Evolutionary conservation across 2,329 filamentous ascomycete genomes (phyloP).

Genomic region (Akanthomyces dipterigenus): DNA sequence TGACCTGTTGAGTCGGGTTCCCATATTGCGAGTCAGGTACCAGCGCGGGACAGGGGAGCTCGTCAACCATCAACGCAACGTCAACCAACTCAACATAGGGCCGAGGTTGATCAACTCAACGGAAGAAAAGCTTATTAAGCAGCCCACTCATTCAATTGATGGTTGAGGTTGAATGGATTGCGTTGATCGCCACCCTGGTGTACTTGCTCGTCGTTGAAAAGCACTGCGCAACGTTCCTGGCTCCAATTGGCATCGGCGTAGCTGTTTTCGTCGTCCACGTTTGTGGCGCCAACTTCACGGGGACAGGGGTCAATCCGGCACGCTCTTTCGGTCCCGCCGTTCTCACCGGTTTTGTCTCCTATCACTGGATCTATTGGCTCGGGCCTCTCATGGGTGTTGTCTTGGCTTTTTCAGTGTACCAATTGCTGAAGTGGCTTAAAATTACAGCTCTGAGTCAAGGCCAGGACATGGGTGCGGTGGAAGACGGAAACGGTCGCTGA

Average conservation of each 20-base stretch:
- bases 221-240: slow-evolving; percentile 61
- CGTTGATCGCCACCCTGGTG: not conserved
- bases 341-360: slow-evolving; percentile 30
- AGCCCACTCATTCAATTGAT: not conserved
- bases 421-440: not conserved
- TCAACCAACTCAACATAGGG: not conserved
- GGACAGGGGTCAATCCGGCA: slow-evolving; percentile 38
- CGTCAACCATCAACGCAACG: not conserved
- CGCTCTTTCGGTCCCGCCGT: slow-evolving; percentile 41
- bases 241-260: slow-evolving; percentile 62
- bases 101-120: not conserved
- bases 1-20: no score
- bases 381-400: slow-evolving; percentile 40
- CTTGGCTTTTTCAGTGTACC: slow-evolving; percentile 30
- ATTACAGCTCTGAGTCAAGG: not conserved
- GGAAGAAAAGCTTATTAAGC: not conserved
- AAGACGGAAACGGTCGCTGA: no score
- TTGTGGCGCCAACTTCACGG: slow-evolving; percentile 31
- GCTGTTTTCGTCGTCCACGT: slow-evolving; percentile 53
- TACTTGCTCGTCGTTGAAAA: slow-evolving; percentile 64
- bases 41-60: not conserved
- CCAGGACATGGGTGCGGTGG: not conserved
- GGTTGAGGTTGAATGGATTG: not conserved
- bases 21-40: not conserved
- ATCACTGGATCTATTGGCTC: slow-evolving; percentile 46